phyloP scores from a whole-genome alignment of 208 protist genomes.

The Crithidia bombi region DNA sequence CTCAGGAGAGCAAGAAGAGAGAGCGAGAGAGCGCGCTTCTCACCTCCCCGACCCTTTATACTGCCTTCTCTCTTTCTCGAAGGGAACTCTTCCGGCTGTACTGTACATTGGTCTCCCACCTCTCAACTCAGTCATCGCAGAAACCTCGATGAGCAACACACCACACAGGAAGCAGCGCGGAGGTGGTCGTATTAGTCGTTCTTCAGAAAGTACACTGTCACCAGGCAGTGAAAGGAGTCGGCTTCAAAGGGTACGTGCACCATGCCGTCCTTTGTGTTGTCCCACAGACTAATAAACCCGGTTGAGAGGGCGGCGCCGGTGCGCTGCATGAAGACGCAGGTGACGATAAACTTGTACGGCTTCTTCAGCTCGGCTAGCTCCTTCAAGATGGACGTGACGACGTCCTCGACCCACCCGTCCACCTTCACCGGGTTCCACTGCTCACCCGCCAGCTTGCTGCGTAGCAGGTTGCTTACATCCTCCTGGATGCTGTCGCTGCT shows the following conservation, averaged over 20 bases:
- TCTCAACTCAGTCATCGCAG: too few species aligned
- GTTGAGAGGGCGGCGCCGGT: constrained; percentile 90
- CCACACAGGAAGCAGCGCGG: constrained; percentile 1
- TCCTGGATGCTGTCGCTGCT: constrained; percentile 88
- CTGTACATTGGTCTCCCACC: too few species aligned
- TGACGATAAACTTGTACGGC: constrained; percentile 94
- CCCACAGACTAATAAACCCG: constrained; percentile 92
- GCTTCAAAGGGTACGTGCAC: constrained; percentile 89
- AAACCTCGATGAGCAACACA: too few species aligned
- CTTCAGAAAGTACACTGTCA: constrained; percentile 92
- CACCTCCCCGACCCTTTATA: too few species aligned
- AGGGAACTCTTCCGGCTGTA: not conserved
- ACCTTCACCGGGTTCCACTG: constrained; percentile 86
- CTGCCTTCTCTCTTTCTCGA: not conserved
- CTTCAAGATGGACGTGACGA: constrained; percentile 73
- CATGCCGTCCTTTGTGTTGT: constrained; percentile 92
- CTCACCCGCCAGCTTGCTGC: constrained; percentile 71
- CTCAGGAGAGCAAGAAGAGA: not conserved
- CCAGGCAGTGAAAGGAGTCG: constrained; percentile 78
- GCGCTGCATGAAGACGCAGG: constrained; percentile 91
- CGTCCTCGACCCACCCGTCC: constrained; percentile 83
- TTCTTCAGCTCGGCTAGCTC: constrained; percentile 90
- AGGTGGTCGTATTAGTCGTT: constrained; percentile 57
- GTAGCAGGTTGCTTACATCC: constrained; percentile 63
- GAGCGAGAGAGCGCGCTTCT: too few species aligned